phyloP scores from a whole-genome alignment of 495 filamentous ascomycete species.

The Acidiella bohemica region DNA sequence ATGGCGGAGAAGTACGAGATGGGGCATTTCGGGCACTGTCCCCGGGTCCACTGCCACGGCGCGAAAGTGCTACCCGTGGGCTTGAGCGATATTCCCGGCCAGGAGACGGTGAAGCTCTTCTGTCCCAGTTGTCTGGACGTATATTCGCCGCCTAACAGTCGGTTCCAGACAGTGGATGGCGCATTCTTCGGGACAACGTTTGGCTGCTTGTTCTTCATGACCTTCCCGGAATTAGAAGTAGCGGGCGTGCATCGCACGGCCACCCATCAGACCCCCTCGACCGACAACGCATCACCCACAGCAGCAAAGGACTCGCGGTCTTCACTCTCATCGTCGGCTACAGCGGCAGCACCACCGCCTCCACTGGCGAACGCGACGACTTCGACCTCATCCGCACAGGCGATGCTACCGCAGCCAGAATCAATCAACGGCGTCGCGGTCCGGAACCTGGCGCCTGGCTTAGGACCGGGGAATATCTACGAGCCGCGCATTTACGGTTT shows the following conservation, averaged over 20 bases:
- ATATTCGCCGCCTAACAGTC: slow-evolving; percentile 92
- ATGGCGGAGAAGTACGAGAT: slow-evolving; percentile 99
- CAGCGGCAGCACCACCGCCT: slow-evolving; percentile 1
- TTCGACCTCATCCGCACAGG: slow-evolving; percentile 15
- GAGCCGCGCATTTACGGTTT: slow-evolving; percentile 96
- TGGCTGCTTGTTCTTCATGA: slow-evolving; percentile 89
- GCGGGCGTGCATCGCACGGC: slow-evolving; percentile 26
- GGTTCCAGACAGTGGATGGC: slow-evolving; percentile 95
- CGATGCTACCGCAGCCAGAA: slow-evolving; percentile 37
- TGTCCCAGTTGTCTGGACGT: slow-evolving; percentile 94
- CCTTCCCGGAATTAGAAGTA: slow-evolving; percentile 88
- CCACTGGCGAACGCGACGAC: neutral
- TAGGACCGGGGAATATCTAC: slow-evolving; percentile 74
- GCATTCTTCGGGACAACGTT: slow-evolving; percentile 98
- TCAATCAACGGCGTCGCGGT: slow-evolving; percentile 74
- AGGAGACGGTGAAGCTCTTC: slow-evolving; percentile 96
- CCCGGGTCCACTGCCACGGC: slow-evolving; percentile 74
- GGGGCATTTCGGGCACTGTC: slow-evolving; percentile 87
- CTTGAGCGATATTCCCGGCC: slow-evolving; percentile 80
- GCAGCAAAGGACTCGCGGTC: slow-evolving; percentile 16
- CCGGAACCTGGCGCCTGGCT: slow-evolving; percentile 71
- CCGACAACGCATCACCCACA: slow-evolving; percentile 22
- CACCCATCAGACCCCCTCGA: slow-evolving; percentile 21
- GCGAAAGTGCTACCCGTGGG: slow-evolving; percentile 86
- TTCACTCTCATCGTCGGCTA: slow-evolving; percentile 8